phyloP scores from a whole-genome alignment of 2,329 filamentous ascomycete genomes.

The Colletotrichum somersetense region DNA sequence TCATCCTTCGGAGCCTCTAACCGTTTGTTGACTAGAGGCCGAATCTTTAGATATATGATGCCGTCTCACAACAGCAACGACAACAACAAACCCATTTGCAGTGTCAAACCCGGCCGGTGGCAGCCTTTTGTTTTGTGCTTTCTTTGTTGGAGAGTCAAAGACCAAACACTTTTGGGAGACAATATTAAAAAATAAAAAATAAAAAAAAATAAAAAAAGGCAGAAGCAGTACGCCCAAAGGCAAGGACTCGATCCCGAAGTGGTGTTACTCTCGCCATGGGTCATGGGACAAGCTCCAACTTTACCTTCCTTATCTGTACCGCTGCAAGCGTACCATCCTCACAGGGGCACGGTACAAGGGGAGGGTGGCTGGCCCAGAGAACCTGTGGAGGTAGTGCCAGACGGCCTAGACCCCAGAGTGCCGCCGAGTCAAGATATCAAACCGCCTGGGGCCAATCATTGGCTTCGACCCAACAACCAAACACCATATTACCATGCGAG shows the following conservation, averaged over 20 bases:
- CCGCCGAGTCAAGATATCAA: constrained; percentile 37
- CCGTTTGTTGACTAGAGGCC: constrained; percentile 14
- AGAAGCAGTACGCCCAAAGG: not conserved
- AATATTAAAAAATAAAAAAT: not conserved
- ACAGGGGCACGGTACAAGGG: constrained; percentile 24
- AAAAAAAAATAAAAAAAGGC: not conserved
- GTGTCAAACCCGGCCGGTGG: not conserved
- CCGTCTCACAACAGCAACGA: not conserved
- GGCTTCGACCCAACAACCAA: not conserved
- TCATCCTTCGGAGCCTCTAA: constrained; percentile 16
- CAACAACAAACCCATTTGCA: not conserved
- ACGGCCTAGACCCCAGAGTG: constrained; percentile 5
- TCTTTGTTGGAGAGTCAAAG: not conserved
- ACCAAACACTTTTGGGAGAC: not conserved
- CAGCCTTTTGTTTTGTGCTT: not conserved
- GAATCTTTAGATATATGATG: not conserved
- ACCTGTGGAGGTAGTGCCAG: not conserved
- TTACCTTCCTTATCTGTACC: constrained; percentile 17
- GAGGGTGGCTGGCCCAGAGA: constrained; percentile 8
- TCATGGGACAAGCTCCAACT: not conserved
- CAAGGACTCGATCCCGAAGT: not conserved
- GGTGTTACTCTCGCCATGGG: not conserved
- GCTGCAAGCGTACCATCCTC: constrained; percentile 16
- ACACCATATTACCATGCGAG: constrained; percentile 1
- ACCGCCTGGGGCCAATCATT: constrained; percentile 19